Conservation (phyloP, 192 early-diverging fungal genomes). For the Chytriomyces sp. region DNA sequence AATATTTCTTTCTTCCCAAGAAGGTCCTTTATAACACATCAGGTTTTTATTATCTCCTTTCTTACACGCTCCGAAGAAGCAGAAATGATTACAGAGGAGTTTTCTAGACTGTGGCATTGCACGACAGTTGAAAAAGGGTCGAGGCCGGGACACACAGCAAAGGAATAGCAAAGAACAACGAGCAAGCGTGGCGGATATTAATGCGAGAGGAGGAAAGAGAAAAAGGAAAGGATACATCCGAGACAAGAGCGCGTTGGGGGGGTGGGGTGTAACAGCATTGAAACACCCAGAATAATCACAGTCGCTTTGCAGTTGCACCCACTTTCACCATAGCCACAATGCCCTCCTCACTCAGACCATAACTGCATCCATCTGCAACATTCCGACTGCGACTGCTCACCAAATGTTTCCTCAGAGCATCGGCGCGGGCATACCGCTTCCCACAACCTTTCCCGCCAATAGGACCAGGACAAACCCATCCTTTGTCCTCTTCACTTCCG, state of each 20-base stretch:
- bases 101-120: not conserved
- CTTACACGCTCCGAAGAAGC: too few relatives aligned
- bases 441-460: slow-evolving; percentile 10
- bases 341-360: slow-evolving; percentile 21
- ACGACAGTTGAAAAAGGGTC: not conserved
- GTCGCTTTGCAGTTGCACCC: not conserved
- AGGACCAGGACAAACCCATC: slow-evolving; percentile 13
- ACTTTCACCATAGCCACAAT: slow-evolving; percentile 17
- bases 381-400: not conserved
- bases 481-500: slow-evolving; percentile 24
- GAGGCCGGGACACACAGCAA: not conserved
- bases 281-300: not conserved
- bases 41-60: too few relatives aligned
- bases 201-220: not conserved
- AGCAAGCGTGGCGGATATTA: not conserved
- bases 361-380: slow-evolving; percentile 10
- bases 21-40: too few relatives aligned
- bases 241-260: too few relatives aligned
- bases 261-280: not conserved
- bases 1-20: not conserved
- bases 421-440: slow-evolving; percentile 34
- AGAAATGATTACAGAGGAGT: too few relatives aligned
- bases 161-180: not conserved
- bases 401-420: slow-evolving; percentile 37
- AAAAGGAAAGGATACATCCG: not conserved